Conservation (phyloP, 805 yeast genomes). For the Myxozyma mucilagina region DNA sequence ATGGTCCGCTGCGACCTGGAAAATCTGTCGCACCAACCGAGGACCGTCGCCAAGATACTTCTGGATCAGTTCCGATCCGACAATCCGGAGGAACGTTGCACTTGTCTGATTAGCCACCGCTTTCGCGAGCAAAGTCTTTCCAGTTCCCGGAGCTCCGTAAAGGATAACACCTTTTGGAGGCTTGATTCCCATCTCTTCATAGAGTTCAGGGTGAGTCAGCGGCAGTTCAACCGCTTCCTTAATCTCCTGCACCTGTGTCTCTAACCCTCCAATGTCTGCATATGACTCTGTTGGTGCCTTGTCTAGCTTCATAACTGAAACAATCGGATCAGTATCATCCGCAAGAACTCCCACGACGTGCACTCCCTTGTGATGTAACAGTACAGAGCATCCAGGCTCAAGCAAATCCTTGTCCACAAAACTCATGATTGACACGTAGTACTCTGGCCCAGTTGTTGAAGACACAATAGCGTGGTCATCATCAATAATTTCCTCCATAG, state of each 20-base stretch:
- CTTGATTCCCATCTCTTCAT: conserved; percentile 98
- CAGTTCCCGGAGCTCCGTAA: conserved; percentile 98
- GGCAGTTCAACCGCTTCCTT: conserved; percentile 97
- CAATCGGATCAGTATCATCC: conserved; percentile 98
- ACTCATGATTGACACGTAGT: conserved; percentile 91
- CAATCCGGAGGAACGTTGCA: conserved; percentile 93
- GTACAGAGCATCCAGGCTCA: conserved; percentile 96
- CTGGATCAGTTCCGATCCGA: conserved; percentile 95
- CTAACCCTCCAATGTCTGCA: conserved; percentile 96
- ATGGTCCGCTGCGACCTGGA: conserved; percentile 94
- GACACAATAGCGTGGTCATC: conserved; percentile 99
- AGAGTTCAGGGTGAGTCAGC: conserved; percentile 91
- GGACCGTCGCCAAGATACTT: conserved; percentile 98
- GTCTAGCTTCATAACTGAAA: conserved; percentile 94
- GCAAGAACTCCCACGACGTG: conserved; percentile 97
- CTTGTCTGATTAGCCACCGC: conserved; percentile 98
- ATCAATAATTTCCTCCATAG: conserved; percentile 94
- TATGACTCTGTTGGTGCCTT: conserved; percentile 96
- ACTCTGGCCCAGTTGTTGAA: conserved; percentile 93
- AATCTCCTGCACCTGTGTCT: conserved; percentile 93
- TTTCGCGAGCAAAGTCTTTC: conserved; percentile 91
- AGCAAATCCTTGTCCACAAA: conserved; percentile 94
- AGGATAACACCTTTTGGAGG: conserved; percentile 98
- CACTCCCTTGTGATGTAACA: conserved; percentile 92
- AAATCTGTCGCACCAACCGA: conserved; percentile 86